Evolutionary conservation across 768 basidiomycete genomes (phyloP).

Genomic region (Favolaschia claudopus): DNA sequence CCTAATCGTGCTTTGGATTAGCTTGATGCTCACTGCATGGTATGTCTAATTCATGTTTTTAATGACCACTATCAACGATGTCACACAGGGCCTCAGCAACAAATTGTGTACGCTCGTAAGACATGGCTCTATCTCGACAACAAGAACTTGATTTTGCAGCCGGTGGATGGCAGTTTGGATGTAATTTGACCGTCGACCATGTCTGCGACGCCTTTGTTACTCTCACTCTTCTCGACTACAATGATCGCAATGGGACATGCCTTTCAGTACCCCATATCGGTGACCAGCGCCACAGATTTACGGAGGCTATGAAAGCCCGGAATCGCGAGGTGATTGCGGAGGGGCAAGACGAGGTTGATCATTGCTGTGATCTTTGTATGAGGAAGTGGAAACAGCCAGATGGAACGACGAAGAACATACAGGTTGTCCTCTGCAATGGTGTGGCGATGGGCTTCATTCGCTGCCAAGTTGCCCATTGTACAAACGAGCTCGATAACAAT

Average conservation of each 20-base stretch:
- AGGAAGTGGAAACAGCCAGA: conserved; percentile 15
- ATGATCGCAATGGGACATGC: background rate
- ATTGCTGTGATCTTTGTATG: conserved; percentile 38
- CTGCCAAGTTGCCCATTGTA: conserved; percentile 19
- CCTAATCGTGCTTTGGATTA: conserved; percentile 23
- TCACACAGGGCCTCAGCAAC: conserved; percentile 22
- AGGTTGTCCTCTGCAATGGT: conserved; percentile 20
- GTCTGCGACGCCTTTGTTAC: conserved; percentile 42
- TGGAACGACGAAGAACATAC: background rate
- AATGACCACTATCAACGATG: background rate
- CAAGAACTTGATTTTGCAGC: conserved; percentile 11
- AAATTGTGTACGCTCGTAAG: conserved; percentile 24
- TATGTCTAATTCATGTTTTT: background rate
- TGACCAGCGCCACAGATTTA: conserved; percentile 33
- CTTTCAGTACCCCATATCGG: conserved; percentile 37
- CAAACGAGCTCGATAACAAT: conserved; percentile 19
- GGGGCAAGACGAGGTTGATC: conserved; percentile 35
- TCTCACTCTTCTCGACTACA: conserved; percentile 36
- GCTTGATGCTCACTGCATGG: conserved; percentile 31
- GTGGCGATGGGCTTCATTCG: conserved; percentile 26
- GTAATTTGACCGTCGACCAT: conserved; percentile 29
- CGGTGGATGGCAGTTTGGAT: conserved; percentile 31
- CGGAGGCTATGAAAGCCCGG: conserved; percentile 31
- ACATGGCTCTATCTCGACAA: conserved; percentile 21
- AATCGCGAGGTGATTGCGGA: conserved; percentile 31